Percentiles rank a stretch among this genome's conserved stretches.
These are phyloP conservation scores for Diaporthe australafricana DNA, from an alignment of 2,329 filamentous ascomycete genomes.

Conservation along the genomic window DNA sequence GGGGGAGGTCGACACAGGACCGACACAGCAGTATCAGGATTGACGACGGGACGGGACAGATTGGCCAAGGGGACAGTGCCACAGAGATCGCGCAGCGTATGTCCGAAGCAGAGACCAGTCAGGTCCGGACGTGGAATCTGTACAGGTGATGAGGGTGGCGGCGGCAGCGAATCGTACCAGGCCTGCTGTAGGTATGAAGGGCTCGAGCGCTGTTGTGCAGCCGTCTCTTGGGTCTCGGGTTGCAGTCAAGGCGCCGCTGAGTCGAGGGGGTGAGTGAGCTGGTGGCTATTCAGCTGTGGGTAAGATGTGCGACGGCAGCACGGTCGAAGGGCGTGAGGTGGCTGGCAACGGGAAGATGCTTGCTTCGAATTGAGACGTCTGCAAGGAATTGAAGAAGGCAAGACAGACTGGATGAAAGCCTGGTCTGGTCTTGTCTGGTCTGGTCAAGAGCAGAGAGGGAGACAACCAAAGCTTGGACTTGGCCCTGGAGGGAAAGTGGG, in stretches of 20 bases:
- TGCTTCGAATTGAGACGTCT: conserved; percentile 19
- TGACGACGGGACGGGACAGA: conserved; percentile 1
- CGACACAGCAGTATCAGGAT: conserved; percentile 6
- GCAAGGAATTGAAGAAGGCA: conserved; percentile 6
- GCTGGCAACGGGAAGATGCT: conserved; percentile 15
- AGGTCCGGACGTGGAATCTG: conserved; percentile 21
- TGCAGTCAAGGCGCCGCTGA: conserved; percentile 25
- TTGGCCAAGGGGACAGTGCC: conserved; percentile 1
- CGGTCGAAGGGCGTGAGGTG: not conserved
- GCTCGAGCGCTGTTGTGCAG: conserved; percentile 26
- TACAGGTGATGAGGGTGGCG: conserved; percentile 7
- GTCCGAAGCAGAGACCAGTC: conserved; percentile 27
- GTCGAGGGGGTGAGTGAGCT: not conserved
- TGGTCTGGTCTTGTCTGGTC: conserved; percentile 10
- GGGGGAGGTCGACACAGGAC: not conserved
- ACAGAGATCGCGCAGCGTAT: not conserved
- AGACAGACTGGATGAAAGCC: conserved; percentile 18
- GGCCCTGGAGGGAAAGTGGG: conserved; percentile 31
- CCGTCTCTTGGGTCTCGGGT: conserved; percentile 6
- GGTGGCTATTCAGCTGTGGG: not conserved
- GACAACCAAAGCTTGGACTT: conserved; percentile 25
- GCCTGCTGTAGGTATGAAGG: not conserved
- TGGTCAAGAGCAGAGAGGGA: conserved; percentile 19
- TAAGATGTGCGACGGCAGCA: conserved; percentile 1
- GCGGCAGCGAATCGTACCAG: too few species aligned